Evolutionary conservation across 257 asterid genomes (phyloP).

Genomic region (Mentha longifolia): DNA sequence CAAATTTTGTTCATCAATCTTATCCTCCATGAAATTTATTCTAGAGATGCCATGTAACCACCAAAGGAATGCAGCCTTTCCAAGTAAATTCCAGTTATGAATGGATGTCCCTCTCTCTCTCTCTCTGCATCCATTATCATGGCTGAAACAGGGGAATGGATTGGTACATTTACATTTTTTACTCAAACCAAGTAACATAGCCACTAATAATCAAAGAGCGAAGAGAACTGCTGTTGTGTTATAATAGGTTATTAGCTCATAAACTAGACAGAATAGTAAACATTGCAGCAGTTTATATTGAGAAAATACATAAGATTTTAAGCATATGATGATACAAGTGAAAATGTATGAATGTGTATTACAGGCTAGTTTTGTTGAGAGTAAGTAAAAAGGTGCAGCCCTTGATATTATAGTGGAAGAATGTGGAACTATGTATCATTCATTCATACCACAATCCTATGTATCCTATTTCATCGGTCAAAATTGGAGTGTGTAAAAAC

Average conservation of each 20-base stretch:
- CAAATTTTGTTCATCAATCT: slow-evolving; percentile 38
- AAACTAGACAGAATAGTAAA: background rate
- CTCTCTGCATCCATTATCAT: slow-evolving; percentile 38
- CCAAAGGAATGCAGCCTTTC: slow-evolving; percentile 64
- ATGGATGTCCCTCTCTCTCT: too few relatives aligned
- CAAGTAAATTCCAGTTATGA: slow-evolving; percentile 65
- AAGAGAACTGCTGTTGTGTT: background rate
- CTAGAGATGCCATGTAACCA: slow-evolving; percentile 30
- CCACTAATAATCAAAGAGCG: too few relatives aligned
- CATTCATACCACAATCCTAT: slow-evolving; percentile 48
- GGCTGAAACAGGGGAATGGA: background rate
- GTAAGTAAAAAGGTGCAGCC: too few relatives aligned
- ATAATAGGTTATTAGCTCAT: too few relatives aligned
- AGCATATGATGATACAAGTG: slow-evolving; percentile 19
- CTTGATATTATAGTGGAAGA: background rate
- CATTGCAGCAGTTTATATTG: slow-evolving; percentile 9
- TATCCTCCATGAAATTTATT: slow-evolving; percentile 33
- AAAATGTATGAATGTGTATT: background rate
- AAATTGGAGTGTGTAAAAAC: slow-evolving; percentile 21
- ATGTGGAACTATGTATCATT: too few relatives aligned
- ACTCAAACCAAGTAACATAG: too few relatives aligned
- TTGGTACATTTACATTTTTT: too few relatives aligned
- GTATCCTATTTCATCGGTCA: slow-evolving; percentile 51
- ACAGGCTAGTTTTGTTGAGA: background rate
- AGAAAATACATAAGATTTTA: slow-evolving; percentile 11